Conservation (phyloP, 2,329 filamentous ascomycete species). For the Fusarium continuum region DNA sequence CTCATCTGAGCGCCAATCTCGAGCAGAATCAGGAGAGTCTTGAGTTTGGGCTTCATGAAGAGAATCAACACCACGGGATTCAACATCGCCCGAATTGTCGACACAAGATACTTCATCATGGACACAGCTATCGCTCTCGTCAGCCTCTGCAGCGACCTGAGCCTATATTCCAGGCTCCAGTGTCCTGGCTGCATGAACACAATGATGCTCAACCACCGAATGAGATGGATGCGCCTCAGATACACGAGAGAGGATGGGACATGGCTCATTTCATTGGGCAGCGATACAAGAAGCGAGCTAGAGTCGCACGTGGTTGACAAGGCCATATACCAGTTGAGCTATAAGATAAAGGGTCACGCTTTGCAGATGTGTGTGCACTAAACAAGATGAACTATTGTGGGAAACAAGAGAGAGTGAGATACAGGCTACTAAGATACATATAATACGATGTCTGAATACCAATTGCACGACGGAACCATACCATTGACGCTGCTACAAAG, state of each 20-base stretch:
- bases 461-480: neutral
- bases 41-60: neutral
- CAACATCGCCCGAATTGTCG: neutral
- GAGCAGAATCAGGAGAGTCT: neutral
- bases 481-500: neutral
- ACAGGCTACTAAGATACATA: neutral
- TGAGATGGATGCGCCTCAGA: slow-evolving; percentile 42
- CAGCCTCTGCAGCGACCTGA: slow-evolving; percentile 9
- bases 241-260: slow-evolving; percentile 4
- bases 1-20: neutral
- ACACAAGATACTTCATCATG: slow-evolving; percentile 14
- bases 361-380: neutral
- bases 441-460: neutral
- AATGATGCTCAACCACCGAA: slow-evolving; percentile 5
- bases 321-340: neutral
- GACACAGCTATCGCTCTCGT: neutral
- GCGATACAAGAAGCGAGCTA: neutral
- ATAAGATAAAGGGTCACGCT: neutral
- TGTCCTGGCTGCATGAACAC: neutral
- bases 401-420: neutral
- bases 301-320: neutral
- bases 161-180: neutral
- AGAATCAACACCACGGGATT: neutral
- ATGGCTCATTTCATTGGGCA: neutral
- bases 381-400: neutral